Evolutionary conservation across 2,329 filamentous ascomycete genomes (phyloP), one percentile per base, ranked within the genome.

Genomic region (Neoarthrinium moseri): DNA sequence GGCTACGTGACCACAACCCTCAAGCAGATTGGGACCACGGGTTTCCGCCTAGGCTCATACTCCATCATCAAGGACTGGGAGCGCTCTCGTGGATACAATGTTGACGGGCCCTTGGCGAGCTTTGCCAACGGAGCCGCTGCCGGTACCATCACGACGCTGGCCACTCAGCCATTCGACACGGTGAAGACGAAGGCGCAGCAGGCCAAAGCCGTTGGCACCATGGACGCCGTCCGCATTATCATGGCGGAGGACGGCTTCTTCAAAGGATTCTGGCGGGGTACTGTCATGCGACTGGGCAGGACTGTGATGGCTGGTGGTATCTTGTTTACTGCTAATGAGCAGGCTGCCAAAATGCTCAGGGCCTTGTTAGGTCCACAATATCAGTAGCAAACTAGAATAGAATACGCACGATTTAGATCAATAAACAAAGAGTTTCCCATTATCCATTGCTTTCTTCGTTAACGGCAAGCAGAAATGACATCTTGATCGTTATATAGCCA

Each of bases 21-120:
- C 12, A 85, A 84, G 58, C 81, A 85, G 61, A 75, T 78, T 6
- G 76, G 74, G 10, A 80, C 80, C 0, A 84, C 81, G 0, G 79
- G 79, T 0, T 79, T 83, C 27, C 74, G 81, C 4, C 77, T 85
- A 68, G 81, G 81, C 2, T 74, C 76, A 3, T 84, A 84, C 62
- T 81, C 82, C 36, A 79, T 82, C 43, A 67, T 84, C 46, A 84
- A 84, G 57, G 81, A 85, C 42, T 59, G 53, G 53, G 58, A 64
- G 49, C 50, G 56, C 13, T 22, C 45, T 3, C 52, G 45, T 10
- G 55, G 52, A 4, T 21, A 56, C 30, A 39, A 48, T 4, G 57
- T 59, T 23, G 52, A 62, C 33, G 45, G 78, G 73, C 7, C 52
- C 3, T 18, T 52, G 15, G 41, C 33, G 12, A 64, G 61, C 51